Percentiles rank a stretch among this genome's conserved stretches.
These are phyloP conservation scores for Cladophialophora bantiana DNA, from an alignment of 2,329 filamentous ascomycete genomes.

Conservation along the genomic window DNA sequence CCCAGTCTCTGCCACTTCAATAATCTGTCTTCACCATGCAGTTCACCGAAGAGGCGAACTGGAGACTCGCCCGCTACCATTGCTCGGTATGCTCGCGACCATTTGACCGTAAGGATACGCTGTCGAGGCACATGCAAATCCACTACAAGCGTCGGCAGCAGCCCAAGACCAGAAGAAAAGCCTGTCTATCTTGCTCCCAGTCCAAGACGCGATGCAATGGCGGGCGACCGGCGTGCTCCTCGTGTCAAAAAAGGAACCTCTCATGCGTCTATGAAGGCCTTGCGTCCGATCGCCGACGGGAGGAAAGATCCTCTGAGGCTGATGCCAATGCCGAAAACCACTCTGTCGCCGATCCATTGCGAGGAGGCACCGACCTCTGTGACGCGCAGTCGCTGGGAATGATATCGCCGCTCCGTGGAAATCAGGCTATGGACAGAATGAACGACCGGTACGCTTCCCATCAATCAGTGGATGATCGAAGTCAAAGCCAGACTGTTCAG, in stretches of 20 bases:
- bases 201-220: conserved; percentile 14
- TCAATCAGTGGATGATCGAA: too few species aligned
- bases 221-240: conserved; percentile 5
- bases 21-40: background rate
- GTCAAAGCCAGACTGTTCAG: too few species aligned
- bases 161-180: conserved; percentile 10
- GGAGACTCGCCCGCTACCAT: conserved; percentile 12
- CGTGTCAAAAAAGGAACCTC: background rate
- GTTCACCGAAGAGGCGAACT: conserved; percentile 7
- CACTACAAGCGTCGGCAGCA: conserved; percentile 2
- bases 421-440: too few species aligned
- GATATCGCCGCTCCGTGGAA: too few species aligned
- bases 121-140: conserved; percentile 6
- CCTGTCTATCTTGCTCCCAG: conserved; percentile 16
- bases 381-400: too few species aligned
- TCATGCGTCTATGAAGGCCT: background rate
- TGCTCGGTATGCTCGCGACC: conserved; percentile 2
- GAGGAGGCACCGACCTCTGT: too few species aligned
- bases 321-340: too few species aligned
- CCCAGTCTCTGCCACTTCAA: too few species aligned
- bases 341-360: too few species aligned
- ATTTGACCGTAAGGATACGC: background rate
- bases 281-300: too few species aligned
- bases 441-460: too few species aligned
- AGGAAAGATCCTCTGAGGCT: too few species aligned